Evolutionary conservation across 345 rosid species (phyloP).

Genomic region (Hibiscus mutabilis): DNA sequence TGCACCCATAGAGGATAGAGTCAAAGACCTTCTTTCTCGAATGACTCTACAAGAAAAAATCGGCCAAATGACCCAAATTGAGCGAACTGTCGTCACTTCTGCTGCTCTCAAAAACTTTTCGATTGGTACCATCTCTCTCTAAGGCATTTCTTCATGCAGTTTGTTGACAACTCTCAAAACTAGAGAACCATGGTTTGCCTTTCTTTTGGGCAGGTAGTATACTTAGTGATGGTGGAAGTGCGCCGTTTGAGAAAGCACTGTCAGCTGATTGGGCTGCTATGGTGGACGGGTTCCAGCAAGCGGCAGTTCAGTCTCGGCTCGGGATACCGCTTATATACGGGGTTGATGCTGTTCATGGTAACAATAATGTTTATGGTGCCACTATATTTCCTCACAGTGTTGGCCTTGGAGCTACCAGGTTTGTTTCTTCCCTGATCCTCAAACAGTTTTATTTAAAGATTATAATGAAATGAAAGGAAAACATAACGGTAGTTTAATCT

Average conservation of each 20-base stretch:
- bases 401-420: conserved; percentile 91
- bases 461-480: too few relatives aligned
- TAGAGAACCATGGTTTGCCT: too few relatives aligned
- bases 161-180: neutral
- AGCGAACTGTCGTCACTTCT: conserved; percentile 49
- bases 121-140: conserved; percentile 36
- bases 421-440: conserved; percentile 7
- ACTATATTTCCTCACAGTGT: conserved; percentile 87
- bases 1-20: conserved; percentile 59
- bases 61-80: conserved; percentile 86
- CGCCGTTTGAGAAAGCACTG: conserved; percentile 48
- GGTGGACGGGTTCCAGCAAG: conserved; percentile 65
- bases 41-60: conserved; percentile 74
- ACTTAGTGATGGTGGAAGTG: conserved; percentile 69
- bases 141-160: conserved; percentile 1
- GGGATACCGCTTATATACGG: conserved; percentile 84
- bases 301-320: conserved; percentile 63
- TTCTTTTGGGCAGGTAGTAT: conserved; percentile 57
- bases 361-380: conserved; percentile 69
- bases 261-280: conserved; percentile 81
- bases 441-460: too few relatives aligned
- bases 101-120: conserved; percentile 35
- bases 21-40: conserved; percentile 69
- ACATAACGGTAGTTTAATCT: too few relatives aligned
- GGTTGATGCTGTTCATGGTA: conserved; percentile 90